phyloP scores from a whole-genome alignment of 2,329 filamentous ascomycete species.

The Diaporthe citrichinensis region DNA sequence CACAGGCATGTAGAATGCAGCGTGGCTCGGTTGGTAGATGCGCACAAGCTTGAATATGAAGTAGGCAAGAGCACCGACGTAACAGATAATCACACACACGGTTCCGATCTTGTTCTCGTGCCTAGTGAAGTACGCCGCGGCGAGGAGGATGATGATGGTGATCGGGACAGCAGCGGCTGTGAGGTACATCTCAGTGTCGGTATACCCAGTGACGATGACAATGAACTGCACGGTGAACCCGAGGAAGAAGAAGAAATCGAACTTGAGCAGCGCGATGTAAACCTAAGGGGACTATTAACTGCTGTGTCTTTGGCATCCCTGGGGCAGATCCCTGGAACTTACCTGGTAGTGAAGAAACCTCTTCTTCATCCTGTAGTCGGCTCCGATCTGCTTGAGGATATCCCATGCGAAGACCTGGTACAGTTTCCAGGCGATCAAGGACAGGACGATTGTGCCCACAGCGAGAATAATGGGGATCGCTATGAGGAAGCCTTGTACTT shows the following conservation, averaged over 20 bases:
- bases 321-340: conserved; percentile 46
- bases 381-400: conserved; percentile 99
- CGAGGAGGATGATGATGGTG: conserved; percentile 88
- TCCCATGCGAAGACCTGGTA: conserved; percentile 99
- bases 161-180: conserved; percentile 92
- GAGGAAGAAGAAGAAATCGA: conserved; percentile 99
- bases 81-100: conserved; percentile 83
- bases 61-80: conserved; percentile 90
- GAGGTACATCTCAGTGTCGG: conserved; percentile 83
- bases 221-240: conserved; percentile 99
- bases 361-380: conserved; percentile 96
- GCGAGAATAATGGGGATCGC: conserved; percentile 89
- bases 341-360: conserved; percentile 97
- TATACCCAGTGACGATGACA: conserved; percentile 83
- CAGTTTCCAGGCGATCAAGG: conserved; percentile 89
- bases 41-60: conserved; percentile 98
- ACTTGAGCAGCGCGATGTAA: conserved; percentile 97
- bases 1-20: conserved; percentile 79
- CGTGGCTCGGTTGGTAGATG: conserved; percentile 82
- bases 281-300: conserved; percentile 71
- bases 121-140: conserved; percentile 87
- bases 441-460: conserved; percentile 79
- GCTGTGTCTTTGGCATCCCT: background rate
- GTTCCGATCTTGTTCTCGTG: conserved; percentile 87
- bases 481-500: conserved; percentile 82